Evolutionary conservation across 2,329 filamentous ascomycete species (phyloP).

Genomic region (Ascocoryne sarcoides): DNA sequence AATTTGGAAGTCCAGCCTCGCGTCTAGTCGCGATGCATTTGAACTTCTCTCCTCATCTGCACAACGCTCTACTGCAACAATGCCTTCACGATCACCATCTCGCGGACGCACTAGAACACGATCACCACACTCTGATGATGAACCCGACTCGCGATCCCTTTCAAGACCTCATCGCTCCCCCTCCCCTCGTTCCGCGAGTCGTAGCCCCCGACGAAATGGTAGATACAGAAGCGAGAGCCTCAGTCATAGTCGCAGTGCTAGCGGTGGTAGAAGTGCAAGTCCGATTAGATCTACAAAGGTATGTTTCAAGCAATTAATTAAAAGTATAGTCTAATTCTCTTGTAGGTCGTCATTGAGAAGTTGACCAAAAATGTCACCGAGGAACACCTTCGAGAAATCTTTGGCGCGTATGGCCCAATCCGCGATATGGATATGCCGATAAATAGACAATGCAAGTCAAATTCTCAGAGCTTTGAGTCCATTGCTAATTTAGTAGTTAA

Average conservation of each 20-base stretch:
- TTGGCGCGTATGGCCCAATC: conserved; percentile 78
- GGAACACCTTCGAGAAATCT: conserved; percentile 82
- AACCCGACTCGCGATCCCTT: conserved; percentile 15
- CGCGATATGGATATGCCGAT: conserved; percentile 83
- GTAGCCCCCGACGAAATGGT: conserved; percentile 22
- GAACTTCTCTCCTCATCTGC: not conserved
- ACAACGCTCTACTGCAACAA: conserved; percentile 5
- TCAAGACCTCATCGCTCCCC: conserved; percentile 25
- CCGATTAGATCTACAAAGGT: conserved; percentile 47
- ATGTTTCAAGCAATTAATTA: too few relatives aligned
- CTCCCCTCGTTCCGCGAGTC: conserved; percentile 23
- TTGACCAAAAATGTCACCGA: conserved; percentile 92
- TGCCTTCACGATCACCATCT: conserved; percentile 22
- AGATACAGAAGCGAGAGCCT: conserved; percentile 25
- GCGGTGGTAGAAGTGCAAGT: conserved; percentile 24
- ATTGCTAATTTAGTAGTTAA: conserved; percentile 57
- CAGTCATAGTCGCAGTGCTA: conserved; percentile 27
- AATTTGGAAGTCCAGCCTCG: not conserved
- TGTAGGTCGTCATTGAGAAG: conserved; percentile 87
- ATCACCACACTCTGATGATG: conserved; percentile 23
- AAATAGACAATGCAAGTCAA: conserved; percentile 66
- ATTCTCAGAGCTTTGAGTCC: too few relatives aligned
- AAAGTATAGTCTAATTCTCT: conserved; percentile 18
- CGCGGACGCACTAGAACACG: conserved; percentile 22
- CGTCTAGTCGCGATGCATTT: not conserved